These are phyloP conservation scores for Verticillium nonalfalfae DNA, from an alignment of 2,329 filamentous ascomycete species.

Conservation along the genomic window DNA sequence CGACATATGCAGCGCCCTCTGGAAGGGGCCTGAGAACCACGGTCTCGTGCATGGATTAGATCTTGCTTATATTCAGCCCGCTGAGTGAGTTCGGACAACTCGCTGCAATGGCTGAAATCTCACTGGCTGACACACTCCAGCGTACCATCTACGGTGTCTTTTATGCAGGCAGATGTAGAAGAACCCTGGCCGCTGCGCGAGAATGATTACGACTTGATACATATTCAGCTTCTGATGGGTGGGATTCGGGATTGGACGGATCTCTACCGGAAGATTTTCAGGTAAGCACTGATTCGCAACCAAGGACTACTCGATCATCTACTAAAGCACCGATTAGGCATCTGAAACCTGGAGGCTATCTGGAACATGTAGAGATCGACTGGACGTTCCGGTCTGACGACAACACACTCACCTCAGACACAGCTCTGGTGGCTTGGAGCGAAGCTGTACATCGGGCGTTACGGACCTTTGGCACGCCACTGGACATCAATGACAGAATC, in stretches of 20 bases:
- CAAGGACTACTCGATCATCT: not conserved
- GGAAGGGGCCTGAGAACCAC: slow-evolving; percentile 7
- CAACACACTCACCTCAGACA: slow-evolving; percentile 48
- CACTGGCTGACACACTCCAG: slow-evolving; percentile 32
- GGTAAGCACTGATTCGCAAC: not conserved
- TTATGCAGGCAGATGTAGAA: slow-evolving; percentile 72
- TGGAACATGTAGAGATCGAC: slow-evolving; percentile 90
- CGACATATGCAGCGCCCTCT: slow-evolving; percentile 3
- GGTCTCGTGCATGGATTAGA: slow-evolving; percentile 30
- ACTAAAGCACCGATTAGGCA: slow-evolving; percentile 43
- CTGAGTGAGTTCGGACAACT: slow-evolving; percentile 21
- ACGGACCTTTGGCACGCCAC: slow-evolving; percentile 54
- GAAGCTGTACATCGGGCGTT: slow-evolving; percentile 63
- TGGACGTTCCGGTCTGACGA: slow-evolving; percentile 69
- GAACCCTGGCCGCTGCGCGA: slow-evolving; percentile 53
- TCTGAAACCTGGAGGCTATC: slow-evolving; percentile 68
- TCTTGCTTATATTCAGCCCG: slow-evolving; percentile 32
- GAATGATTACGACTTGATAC: slow-evolving; percentile 72
- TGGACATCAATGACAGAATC: slow-evolving; percentile 53
- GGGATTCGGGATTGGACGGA: slow-evolving; percentile 70
- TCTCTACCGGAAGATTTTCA: slow-evolving; percentile 57
- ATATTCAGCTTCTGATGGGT: slow-evolving; percentile 73
- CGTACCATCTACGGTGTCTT: slow-evolving; percentile 63
- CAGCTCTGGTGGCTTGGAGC: slow-evolving; percentile 63
- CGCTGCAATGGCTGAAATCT: not conserved